Base-by-base conservation (phyloP, 148 eudicot genomes). In the Camellia lanceoleosa region DNA sequence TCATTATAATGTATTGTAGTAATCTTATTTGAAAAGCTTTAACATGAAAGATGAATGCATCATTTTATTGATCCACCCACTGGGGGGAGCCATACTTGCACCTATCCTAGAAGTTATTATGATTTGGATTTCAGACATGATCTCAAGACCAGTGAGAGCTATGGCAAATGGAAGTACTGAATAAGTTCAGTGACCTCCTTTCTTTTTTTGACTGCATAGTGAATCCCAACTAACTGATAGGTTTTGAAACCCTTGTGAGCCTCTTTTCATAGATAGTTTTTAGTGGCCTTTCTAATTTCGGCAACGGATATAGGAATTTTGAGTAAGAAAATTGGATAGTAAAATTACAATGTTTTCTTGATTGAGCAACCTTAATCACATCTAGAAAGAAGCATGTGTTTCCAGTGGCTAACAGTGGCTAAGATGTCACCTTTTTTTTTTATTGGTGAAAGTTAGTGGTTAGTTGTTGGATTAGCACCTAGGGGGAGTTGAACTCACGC, bases 341-440 rank as follows among this genome's bases (percentile, higher is more conserved):
- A 72, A 19, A 52, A 11, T 73, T 15, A 38, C 14, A 55, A 56
- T 30, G 46, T 20, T 72, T 30, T 56, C 46, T 30, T 73, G 76
- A 2, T 54, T 3, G 43, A 42, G 18, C 2, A 30, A n/a, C 15
- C 38, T 20, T 43, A 54, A 11, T 30, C 41, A 56, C 61, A 1
- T 52, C 12, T 41, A 15, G 61, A 56, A 73, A 55, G 54, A 7
- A 55, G 61, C 61, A 9, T 23, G 11, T 72, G n/a, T 41, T 49
- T 49, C 59, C 23, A 54, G 56, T 49, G 51, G n/a, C n/a, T n/a
- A n/a, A n/a, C n/a, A n/a, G n/a, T n/a, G n/a, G 74, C 74, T 72
- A 16, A 72, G 30, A 54, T 13, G 38, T 30, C 38, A 30, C 38
- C 38, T 30, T 30, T 0, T 30, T n/a, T 30, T 30, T 30, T 30